Base-by-base conservation (phyloP, 169 alveolate genomes). In the Plasmodium adleri region DNA sequence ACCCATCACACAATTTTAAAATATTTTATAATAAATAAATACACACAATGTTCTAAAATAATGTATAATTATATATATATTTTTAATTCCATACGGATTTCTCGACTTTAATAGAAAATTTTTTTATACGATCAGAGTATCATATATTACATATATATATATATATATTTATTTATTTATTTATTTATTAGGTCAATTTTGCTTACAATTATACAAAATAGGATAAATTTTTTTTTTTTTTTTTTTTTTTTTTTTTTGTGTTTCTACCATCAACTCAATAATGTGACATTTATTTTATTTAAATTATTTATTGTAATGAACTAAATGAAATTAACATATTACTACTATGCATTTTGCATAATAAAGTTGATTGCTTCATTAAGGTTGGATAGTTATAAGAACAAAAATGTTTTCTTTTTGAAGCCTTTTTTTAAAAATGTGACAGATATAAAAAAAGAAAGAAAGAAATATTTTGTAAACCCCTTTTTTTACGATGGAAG, bases 241-340 rank as follows among this genome's bases (percentile, higher is more conserved):
- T 52, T 9, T 3, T 52, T 54, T 54, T 54, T 7, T 10, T 54
- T 20, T 8, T 54, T 54, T 54, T 54, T 15, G 12, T 13, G 17
- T 56, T 56, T 56, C 10, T 56, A 56, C 2, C 2, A 17, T 17
- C 7, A 56, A 7, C 13, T 56, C 22, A 56, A 56, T 56, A 56
- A n/a, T 52, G n/a, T 12, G n/a, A 52, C 22, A n/a, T 52, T 10
- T 52, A 12, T 52, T 15, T 22, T 56, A 56, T 56, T 56, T 13
- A 56, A 56, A 8, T n/a, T 56, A n/a, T 12, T 56, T 12, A 24
- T 39, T 15, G 12, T 7, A 39, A 39, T 39, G 47, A 39, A 49
- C 15, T 71, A 71, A 50, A 71, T 71, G 80, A 71, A 24, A 20
- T 17, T 71, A 22, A 50, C 17, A 2, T 26, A 71, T n/a, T 71